Base-by-base conservation (phyloP, 2,329 filamentous ascomycete genomes). In the Aspergillaceae sp. region DNA sequence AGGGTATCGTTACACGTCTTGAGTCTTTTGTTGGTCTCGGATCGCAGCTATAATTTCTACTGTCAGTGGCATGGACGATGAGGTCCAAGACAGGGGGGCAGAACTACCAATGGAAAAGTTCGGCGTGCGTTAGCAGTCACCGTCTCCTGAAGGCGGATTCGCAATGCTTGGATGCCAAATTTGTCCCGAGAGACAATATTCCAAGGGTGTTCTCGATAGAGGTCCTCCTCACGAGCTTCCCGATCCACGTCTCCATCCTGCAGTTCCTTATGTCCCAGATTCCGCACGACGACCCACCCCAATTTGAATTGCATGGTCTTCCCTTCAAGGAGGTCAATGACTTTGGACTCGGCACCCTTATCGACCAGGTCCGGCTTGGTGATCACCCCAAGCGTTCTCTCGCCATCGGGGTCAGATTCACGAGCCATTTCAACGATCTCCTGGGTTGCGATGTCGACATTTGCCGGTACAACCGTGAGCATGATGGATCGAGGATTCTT, bases 361-460 rank as follows among this genome's bases (percentile, higher is more conserved):
- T 66, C 59, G n/a, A 74, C 72, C 0, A 82, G 62, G 48, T 85
- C 80, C 0, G 78, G 75, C 52, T 83, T 83, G 0, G 79, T 83
- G 0, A 83, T 64, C 5, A 75, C 61, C 0, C 69, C 68, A 1
- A 74, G 47, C 0, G 71, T 74, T 40, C 71, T 56, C 37, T 55
- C 47, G 1, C 69, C 67, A 4, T 51, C 48, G 0, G 47, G 51
- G 49, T 74, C 70, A 11, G 51, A 47, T 7, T 64, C 52, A 29
- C 58, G 53, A 0, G 72, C 70, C 42, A 69, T 52, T 11, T 66
- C 56, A 1, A 74, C 52, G 37, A 76, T 74, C 36, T 70, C 65
- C 45, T 75, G 70, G 0, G 65, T 74, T 0, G 65, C 66, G 30
- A 73, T 60, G 42, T 76, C 71, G 5, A 67, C 64, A 33, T 66